Conservation (phyloP, 2,329 filamentous ascomycete genomes). For the Neofusicoccum kwambonambiense region DNA sequence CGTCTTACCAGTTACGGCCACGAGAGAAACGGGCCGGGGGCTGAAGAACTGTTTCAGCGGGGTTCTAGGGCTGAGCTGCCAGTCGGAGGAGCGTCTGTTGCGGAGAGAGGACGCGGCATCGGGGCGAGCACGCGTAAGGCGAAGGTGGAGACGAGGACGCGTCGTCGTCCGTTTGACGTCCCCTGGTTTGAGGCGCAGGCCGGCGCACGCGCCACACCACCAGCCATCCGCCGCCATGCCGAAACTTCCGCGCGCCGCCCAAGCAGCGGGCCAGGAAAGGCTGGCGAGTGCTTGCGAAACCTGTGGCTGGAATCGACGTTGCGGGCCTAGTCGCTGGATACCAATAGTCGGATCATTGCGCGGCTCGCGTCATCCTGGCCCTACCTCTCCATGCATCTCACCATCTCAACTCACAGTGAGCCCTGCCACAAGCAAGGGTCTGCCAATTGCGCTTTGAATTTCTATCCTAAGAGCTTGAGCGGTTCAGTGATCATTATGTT, state of each 20-base stretch:
- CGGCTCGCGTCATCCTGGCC: neutral
- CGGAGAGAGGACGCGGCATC: neutral
- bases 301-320: neutral
- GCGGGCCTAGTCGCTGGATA: neutral
- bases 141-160: neutral
- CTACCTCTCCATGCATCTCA: no score
- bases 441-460: neutral
- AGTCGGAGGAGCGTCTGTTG: neutral
- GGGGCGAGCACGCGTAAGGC: neutral
- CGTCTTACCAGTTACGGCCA: neutral
- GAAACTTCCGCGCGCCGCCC: neutral
- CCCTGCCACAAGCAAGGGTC: no score
- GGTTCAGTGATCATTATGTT: neutral
- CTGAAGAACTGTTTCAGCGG: neutral
- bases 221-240: neutral
- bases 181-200: neutral
- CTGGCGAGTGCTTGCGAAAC: neutral
- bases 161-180: neutral
- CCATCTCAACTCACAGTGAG: no score
- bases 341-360: neutral
- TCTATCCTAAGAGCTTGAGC: neutral
- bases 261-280: neutral
- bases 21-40: neutral
- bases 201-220: conserved; percentile 4
- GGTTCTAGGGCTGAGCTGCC: neutral